Evolutionary conservation across 495 filamentous ascomycete genomes (phyloP).

Genomic region (Tuber borchii): DNA sequence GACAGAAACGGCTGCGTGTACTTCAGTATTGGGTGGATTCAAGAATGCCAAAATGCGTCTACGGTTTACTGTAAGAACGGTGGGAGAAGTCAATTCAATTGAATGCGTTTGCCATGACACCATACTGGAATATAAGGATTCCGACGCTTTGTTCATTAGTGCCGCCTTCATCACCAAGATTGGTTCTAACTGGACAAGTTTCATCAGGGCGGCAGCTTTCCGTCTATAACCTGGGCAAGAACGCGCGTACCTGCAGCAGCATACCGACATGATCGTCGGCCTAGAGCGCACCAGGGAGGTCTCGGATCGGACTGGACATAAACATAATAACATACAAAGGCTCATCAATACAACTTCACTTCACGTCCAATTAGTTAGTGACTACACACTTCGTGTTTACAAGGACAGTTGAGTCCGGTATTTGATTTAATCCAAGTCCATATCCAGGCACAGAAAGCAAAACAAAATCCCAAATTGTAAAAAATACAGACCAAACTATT

Average conservation of each 20-base stretch:
- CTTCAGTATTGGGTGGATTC: not conserved
- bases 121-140: not conserved
- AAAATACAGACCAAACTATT: slow-evolving; percentile 35
- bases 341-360: not conserved
- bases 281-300: not conserved
- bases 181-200: not conserved
- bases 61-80: not conserved
- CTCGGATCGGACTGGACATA: not conserved
- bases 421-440: slow-evolving; percentile 4
- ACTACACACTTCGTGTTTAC: not conserved
- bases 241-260: not conserved
- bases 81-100: not conserved
- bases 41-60: not conserved
- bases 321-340: not conserved
- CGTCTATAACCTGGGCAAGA: not conserved
- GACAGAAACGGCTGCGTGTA: not conserved
- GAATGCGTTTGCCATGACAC: not conserved
- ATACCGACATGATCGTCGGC: not conserved
- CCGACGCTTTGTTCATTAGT: not conserved
- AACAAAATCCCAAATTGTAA: slow-evolving; percentile 29
- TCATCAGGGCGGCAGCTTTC: not conserved
- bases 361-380: not conserved
- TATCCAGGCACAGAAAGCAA: slow-evolving; percentile 12
- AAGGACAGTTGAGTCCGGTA: not conserved
- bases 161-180: not conserved